Base-by-base conservation (phyloP, 2,329 filamentous ascomycete species). In the Neopestalotiopsis sp. region DNA sequence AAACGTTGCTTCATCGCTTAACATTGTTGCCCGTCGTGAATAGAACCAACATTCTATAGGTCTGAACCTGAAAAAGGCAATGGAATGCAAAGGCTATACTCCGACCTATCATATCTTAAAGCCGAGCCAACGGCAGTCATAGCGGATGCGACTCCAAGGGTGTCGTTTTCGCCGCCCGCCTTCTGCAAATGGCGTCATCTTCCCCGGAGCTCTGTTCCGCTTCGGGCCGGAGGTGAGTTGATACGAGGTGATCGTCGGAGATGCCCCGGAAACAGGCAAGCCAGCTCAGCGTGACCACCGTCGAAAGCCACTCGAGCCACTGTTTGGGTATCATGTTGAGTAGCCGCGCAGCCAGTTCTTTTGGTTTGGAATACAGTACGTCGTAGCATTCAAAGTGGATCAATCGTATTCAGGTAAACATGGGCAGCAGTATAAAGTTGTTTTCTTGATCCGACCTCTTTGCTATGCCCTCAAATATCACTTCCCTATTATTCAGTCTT, bases 231-330 rank as follows among this genome's bases (percentile, higher is more conserved):
- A 38, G 34, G 34, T 38, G 34, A 38, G 34, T 38, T 38, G 45
- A 53, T 53, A 53, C n/a, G 45, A 53, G 45, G 20, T n/a, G 45
- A 53, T 53, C 45, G 45, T 53, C 45, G 45, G 45, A 20, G 17
- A n/a, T 53, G 45, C 45, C 45, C 17, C 45, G 45, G 45, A 53
- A 53, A 53, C 45, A 53, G 45, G 45, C 45, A 53, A 53, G 45
- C 24, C 24, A 28, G 24, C 24, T 28, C 17, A 53, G 17, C n/a
- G 20, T 20, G 45, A 20, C n/a, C 45, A 53, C 10, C 24, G 4
- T 28, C 24, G 24, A 28, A 28, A 28, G 24, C 24, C 24, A 28
- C 9, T 20, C 17, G 17, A 9, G n/a, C 2, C 34, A 38, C 45
- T 17, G 45, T 53, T 28, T 28, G 58, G 24, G 58, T 28, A 17